Evolutionary conservation across 1,284 basidiomycete genomes (phyloP).

Genomic region (Rhizopogon parksii): DNA sequence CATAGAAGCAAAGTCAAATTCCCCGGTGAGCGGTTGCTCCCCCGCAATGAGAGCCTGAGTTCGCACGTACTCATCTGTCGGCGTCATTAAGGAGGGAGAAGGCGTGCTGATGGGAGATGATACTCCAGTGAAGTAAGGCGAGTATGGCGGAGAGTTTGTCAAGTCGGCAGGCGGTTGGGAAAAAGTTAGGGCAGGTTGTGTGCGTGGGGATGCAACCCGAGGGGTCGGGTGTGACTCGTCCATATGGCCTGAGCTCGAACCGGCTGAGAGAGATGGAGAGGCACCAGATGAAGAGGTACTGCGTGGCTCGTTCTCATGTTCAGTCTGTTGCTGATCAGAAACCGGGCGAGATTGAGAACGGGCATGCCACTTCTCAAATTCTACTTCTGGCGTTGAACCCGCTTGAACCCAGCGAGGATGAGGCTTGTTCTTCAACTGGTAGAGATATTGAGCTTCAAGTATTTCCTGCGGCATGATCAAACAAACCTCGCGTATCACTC

Average conservation of each 20-base stretch:
- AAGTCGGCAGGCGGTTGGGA: slow-evolving; percentile 8
- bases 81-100: slow-evolving; percentile 37
- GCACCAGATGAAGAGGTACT: neutral
- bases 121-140: slow-evolving; percentile 23
- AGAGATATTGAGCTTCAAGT: slow-evolving; percentile 6
- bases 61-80: slow-evolving; percentile 33
- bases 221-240: slow-evolving; percentile 4
- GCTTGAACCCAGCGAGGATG: slow-evolving; percentile 57
- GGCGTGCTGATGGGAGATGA: slow-evolving; percentile 34
- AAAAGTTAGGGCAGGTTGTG: slow-evolving; percentile 11
- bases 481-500: slow-evolving; percentile 70
- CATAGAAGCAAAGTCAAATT: slow-evolving; percentile 36
- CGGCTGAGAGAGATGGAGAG: neutral
- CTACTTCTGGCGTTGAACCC: slow-evolving; percentile 19
- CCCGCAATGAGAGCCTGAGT: slow-evolving; percentile 25
- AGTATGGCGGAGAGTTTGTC: slow-evolving; percentile 11
- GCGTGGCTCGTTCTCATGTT: slow-evolving; percentile 3
- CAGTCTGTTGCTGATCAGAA: slow-evolving; percentile 11
- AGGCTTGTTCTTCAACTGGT: slow-evolving; percentile 62
- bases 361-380: slow-evolving; percentile 22
- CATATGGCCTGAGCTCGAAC: neutral
- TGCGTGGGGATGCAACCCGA: slow-evolving; percentile 10
- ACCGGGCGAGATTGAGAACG: slow-evolving; percentile 15
- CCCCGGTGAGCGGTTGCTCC: slow-evolving; percentile 19
- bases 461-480: neutral